Evolutionary conservation across 257 asterid genomes (phyloP).

Genomic region (Lycium ferocissimum): DNA sequence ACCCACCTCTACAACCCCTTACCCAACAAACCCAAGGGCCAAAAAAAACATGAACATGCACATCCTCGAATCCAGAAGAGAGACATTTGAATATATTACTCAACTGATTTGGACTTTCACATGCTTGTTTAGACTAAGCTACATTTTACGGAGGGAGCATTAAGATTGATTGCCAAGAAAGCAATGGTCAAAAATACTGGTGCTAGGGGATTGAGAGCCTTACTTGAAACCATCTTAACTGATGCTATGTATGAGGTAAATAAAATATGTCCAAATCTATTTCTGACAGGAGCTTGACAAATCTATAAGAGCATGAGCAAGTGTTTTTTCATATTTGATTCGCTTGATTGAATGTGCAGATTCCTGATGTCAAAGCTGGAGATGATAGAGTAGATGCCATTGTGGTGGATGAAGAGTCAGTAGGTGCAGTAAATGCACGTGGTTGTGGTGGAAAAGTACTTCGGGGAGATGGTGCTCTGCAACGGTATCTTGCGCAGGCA

Average conservation of each 20-base stretch:
- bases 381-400: constrained; percentile 74
- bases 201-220: constrained; percentile 91
- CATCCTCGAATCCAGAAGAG: neutral
- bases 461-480: constrained; percentile 74
- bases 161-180: constrained; percentile 67
- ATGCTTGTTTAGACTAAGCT: constrained; percentile 63
- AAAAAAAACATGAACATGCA: neutral
- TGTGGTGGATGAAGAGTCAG: constrained; percentile 82
- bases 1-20: neutral
- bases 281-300: neutral
- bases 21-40: neutral
- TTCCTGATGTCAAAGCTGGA: constrained; percentile 75
- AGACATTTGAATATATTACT: neutral
- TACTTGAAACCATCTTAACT: constrained; percentile 78
- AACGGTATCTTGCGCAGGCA: constrained; percentile 57
- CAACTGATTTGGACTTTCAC: neutral
- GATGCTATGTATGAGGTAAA: constrained; percentile 95
- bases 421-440: constrained; percentile 56
- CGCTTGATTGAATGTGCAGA: constrained; percentile 44
- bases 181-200: constrained; percentile 89
- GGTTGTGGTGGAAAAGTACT: constrained; percentile 88
- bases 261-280: constrained; percentile 37
- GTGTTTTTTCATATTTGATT: constrained; percentile 18
- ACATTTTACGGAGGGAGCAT: constrained; percentile 77
- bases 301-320: neutral